Evolutionary conservation across 2,329 filamentous ascomycete species (phyloP).

Genomic region (Ophiocordyceps camponoti-saundersi): DNA sequence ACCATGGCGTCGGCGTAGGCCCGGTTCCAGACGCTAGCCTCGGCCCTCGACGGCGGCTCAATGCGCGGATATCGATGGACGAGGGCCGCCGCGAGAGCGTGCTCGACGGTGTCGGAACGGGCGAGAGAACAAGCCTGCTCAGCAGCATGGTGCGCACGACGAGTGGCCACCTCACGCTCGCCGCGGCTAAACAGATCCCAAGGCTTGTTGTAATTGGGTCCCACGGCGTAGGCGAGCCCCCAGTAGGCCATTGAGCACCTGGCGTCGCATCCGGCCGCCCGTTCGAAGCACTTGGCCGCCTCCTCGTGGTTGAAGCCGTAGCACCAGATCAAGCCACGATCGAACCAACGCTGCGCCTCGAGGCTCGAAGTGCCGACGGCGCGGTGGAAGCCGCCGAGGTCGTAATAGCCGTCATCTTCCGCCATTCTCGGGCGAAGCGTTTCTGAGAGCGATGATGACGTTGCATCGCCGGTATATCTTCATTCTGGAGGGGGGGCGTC

Average conservation of each 20-base stretch:
- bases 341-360: conserved; percentile 48
- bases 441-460: too few relatives aligned
- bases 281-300: conserved; percentile 44
- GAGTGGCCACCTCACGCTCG: conserved; percentile 36
- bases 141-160: conserved; percentile 13
- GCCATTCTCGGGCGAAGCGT: neutral
- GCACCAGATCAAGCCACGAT: conserved; percentile 55
- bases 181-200: conserved; percentile 53
- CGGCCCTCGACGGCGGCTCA: conserved; percentile 22
- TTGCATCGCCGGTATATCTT: too few relatives aligned
- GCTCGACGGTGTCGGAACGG: conserved; percentile 25
- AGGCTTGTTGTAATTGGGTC: conserved; percentile 63
- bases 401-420: conserved; percentile 24
- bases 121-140: conserved; percentile 3
- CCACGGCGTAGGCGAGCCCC: conserved; percentile 54
- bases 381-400: conserved; percentile 44
- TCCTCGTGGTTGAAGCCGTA: conserved; percentile 68
- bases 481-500: too few relatives aligned
- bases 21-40: conserved; percentile 25
- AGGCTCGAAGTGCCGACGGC: conserved; percentile 32
- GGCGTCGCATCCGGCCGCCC: conserved; percentile 35
- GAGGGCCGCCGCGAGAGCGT: conserved; percentile 46
- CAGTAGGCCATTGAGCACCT: conserved; percentile 48
- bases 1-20: conserved; percentile 22
- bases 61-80: conserved; percentile 39